These are phyloP conservation scores for Colletotrichum paranaense DNA, from an alignment of 2,329 filamentous ascomycete species.

Conservation along the genomic window DNA sequence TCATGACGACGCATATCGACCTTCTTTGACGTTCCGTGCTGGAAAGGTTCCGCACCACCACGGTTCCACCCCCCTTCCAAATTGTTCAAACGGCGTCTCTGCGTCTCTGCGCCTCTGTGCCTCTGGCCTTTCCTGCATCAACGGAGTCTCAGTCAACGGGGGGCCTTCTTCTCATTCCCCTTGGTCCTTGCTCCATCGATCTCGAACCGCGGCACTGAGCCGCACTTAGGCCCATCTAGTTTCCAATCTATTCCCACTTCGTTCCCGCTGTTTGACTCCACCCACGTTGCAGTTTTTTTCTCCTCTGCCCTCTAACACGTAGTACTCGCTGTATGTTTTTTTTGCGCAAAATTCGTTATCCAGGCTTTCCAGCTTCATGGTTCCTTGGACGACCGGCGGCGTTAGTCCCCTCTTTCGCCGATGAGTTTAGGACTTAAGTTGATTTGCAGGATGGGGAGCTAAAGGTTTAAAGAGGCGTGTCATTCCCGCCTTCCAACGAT, in stretches of 20 bases:
- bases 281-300: constrained; percentile 16
- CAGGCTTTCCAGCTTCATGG: constrained; percentile 8
- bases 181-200: neutral
- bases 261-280: constrained; percentile 32
- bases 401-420: constrained; percentile 32
- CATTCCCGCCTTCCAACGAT: neutral
- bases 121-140: too few relatives aligned
- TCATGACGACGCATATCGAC: constrained; percentile 15
- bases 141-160: neutral
- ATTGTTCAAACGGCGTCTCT: neutral
- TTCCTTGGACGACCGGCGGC: constrained; percentile 28
- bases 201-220: constrained; percentile 29
- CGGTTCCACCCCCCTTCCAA: neutral
- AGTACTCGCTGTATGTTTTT: neutral
- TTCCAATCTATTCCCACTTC: constrained; percentile 10
- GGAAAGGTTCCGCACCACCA: constrained; percentile 26
- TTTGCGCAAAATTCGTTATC: constrained; percentile 13
- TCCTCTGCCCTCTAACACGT: neutral
- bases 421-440: constrained; percentile 30
- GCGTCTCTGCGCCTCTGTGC: too few relatives aligned
- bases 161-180: neutral
- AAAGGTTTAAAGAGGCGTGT: constrained; percentile 18
- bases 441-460: constrained; percentile 4
- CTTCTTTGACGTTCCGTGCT: constrained; percentile 20
- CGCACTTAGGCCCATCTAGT: constrained; percentile 23